Conservation (phyloP, 352 stramenopile genomes). For the Pythium catenulatum region DNA sequence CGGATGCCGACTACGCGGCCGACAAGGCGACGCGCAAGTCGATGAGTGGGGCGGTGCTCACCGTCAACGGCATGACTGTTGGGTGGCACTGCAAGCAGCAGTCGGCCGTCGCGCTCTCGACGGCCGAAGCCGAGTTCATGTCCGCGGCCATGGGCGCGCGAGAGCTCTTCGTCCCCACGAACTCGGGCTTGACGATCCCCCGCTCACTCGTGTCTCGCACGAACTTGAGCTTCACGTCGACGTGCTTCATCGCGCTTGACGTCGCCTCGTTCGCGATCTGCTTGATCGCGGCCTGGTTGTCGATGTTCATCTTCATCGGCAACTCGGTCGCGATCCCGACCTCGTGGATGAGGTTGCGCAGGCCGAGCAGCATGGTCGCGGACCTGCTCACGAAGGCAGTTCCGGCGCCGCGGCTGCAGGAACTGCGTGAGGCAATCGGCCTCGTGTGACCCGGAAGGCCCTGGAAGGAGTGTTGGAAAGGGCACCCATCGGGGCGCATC, state of each 20-base stretch:
- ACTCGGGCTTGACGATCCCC: slow-evolving; percentile 10
- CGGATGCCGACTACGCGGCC: background rate
- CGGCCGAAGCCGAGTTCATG: background rate
- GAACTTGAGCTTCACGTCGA: slow-evolving; percentile 46
- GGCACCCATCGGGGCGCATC: background rate
- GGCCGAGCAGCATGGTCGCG: too few species aligned
- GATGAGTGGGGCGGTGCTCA: background rate
- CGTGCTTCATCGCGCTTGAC: slow-evolving; percentile 24
- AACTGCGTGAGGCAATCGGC: slow-evolving; percentile 1
- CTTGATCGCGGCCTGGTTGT: slow-evolving; percentile 45
- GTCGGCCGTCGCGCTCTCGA: background rate
- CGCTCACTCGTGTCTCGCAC: background rate
- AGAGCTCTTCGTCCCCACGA: slow-evolving; percentile 15
- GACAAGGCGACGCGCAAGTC: background rate
- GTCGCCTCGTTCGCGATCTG: slow-evolving; percentile 46
- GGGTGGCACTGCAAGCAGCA: slow-evolving; percentile 3
- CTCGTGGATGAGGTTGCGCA: too few species aligned
- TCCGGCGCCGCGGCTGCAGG: slow-evolving; percentile 4
- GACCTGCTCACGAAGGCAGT: slow-evolving; percentile 43
- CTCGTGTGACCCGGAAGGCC: background rate
- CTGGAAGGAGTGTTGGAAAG: slow-evolving; percentile 1
- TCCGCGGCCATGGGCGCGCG: background rate
- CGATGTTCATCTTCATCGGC: slow-evolving; percentile 35
- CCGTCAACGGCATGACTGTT: background rate
- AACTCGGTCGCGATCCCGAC: too few species aligned